Evolutionary conservation across 805 yeast genomes (phyloP), one percentile per base, ranked within the genome.

Genomic region (Monosporozyma aerobia): DNA sequence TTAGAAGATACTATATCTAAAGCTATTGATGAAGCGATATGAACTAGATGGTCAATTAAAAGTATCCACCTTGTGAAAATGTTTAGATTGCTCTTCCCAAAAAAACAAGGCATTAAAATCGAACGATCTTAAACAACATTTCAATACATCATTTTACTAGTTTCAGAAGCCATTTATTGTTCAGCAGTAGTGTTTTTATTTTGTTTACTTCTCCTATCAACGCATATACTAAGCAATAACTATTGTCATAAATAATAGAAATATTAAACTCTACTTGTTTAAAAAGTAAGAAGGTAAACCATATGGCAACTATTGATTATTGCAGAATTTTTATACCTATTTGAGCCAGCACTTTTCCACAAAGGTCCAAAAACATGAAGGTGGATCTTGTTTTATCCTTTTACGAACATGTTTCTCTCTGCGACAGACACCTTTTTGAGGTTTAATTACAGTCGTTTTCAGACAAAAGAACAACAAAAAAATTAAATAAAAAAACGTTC

Each of bases 31-130:
- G 67, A 80, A n/a, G 94, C 86, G 47, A 85, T 79, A 50, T 86
- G 95, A 87, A 72, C 95, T 95, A 67, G 88, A 89, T 73, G 96
- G 96, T 48, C 85, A 96, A 22, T 58, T 69, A 14, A 65, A 54
- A 54, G 59, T 52, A 43, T 57, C 58, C 16, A 57, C 64, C 19
- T 68, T 61, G 57, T 19, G 67, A 25, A 22, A 49, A 40, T 5
- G 25, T 35, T 19, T 13, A 10, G 4, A n/a, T 41, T 6, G 22
- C 32, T 22, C 11, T 14, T 27, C 1, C 2, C 29, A 11, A 40
- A 41, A 30, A 49, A 41, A 25, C 48, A 49, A 49, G 33, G 14
- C 8, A 47, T 41, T 39, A 41, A 30, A 41, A 47, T 43, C n/a
- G 33, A 47, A 11, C 32, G 25, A 14, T 27, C 29, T 22, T 27